phyloP scores from a whole-genome alignment of 2,329 filamentous ascomycete genomes.

The Ophiostoma australiae region DNA sequence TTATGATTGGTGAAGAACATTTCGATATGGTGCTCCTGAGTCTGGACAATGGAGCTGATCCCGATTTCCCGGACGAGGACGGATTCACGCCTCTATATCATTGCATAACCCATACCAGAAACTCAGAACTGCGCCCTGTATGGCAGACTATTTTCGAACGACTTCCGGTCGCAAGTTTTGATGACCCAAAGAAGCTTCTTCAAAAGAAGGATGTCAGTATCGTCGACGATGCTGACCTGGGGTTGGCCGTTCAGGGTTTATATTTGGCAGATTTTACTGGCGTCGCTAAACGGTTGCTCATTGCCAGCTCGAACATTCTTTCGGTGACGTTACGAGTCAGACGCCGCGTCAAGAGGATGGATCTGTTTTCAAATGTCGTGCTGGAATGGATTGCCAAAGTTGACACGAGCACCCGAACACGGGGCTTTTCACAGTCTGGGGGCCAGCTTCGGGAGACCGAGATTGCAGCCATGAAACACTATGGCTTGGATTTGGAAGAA shows the following conservation, averaged over 20 bases:
- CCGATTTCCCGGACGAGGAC: neutral
- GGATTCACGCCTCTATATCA: neutral
- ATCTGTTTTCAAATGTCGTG: neutral
- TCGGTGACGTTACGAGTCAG: neutral
- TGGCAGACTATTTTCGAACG: neutral
- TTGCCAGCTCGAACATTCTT: neutral
- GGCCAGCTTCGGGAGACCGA: neutral
- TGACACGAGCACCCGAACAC: neutral
- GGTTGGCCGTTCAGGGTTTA: no score
- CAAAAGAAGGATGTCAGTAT: neutral
- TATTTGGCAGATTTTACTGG: no score
- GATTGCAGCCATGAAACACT: neutral
- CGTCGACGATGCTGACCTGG: neutral
- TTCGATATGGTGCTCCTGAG: neutral
- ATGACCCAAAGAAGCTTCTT: neutral
- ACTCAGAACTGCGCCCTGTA: no score
- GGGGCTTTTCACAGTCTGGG: neutral
- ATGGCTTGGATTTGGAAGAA: neutral
- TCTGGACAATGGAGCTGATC: neutral
- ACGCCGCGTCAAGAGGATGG: no score
- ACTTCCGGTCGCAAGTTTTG: neutral
- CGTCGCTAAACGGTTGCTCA: neutral
- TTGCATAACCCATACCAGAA: neutral
- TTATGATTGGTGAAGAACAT: neutral
- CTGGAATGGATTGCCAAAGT: neutral